These are phyloP conservation scores for Candida mesenterica DNA, from an alignment of 1,139 yeast species.

Conservation along the genomic window DNA sequence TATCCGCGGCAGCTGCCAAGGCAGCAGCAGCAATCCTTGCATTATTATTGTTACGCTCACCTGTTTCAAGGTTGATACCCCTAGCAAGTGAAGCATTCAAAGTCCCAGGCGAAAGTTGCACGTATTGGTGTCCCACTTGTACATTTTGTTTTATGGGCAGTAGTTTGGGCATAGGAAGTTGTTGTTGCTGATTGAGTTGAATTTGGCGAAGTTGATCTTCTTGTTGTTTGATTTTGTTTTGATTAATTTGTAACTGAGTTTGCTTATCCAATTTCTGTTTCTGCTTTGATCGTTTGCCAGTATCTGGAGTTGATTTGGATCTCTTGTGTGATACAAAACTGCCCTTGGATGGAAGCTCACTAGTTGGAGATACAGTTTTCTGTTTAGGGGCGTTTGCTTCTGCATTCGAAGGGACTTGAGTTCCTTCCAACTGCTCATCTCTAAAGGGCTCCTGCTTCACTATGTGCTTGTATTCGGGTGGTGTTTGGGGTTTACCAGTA, in stretches of 20 bases:
- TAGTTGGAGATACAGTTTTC: conserved; percentile 15
- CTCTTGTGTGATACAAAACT: conserved; percentile 23
- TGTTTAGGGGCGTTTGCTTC: conserved; percentile 1
- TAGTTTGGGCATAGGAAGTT: neutral
- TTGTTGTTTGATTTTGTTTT: neutral
- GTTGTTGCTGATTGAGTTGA: neutral
- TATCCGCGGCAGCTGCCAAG: conserved; percentile 67
- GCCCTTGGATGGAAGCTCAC: conserved; percentile 16
- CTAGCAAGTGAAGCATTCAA: conserved; percentile 48
- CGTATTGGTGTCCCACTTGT: neutral
- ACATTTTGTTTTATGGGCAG: neutral
- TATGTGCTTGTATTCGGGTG: no score
- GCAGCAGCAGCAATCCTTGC: conserved; percentile 72
- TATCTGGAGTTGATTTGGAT: conserved; percentile 25
- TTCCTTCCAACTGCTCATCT: no score
- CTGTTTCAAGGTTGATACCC: conserved; percentile 38
- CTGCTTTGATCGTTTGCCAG: conserved; percentile 5
- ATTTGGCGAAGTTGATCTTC: neutral
- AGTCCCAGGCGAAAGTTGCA: conserved; percentile 42
- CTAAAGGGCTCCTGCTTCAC: no score
- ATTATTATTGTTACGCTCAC: conserved; percentile 40
- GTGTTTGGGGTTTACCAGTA: neutral
- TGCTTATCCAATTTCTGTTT: neutral
- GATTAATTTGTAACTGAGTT: neutral
- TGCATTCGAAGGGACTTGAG: no score